These are phyloP conservation scores for Corchorus olitorius DNA, from an alignment of 345 rosid species.

Conservation along the genomic window DNA sequence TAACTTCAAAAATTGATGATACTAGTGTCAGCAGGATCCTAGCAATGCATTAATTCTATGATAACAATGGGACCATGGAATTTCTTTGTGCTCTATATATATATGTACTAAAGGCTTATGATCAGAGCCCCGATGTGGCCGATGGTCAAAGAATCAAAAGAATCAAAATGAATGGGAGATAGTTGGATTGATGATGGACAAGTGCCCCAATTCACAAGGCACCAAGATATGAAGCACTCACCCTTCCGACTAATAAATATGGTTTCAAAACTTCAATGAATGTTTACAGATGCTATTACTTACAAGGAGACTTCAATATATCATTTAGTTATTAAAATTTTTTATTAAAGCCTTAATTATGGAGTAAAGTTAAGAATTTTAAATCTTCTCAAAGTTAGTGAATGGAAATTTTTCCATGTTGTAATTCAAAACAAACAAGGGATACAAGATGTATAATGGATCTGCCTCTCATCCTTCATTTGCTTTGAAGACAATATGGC, in stretches of 20 bases:
- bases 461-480: neutral
- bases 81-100: constrained; percentile 1
- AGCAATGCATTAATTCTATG: neutral
- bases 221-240: constrained; percentile 3
- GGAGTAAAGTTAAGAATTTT: too few relatives aligned
- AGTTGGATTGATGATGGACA: neutral
- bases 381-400: neutral
- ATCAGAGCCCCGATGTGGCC: constrained; percentile 22
- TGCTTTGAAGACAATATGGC: neutral
- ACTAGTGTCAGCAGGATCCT: constrained; percentile 15
- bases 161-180: constrained; percentile 15
- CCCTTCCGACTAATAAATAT: neutral
- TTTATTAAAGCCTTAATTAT: too few relatives aligned
- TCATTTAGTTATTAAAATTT: too few relatives aligned
- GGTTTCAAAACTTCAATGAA: neutral
- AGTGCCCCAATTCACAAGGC: constrained; percentile 4
- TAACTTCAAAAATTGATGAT: constrained; percentile 20
- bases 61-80: constrained; percentile 19
- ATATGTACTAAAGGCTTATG: constrained; percentile 26
- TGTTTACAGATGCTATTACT: too few relatives aligned
- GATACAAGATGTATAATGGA: neutral
- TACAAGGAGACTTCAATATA: neutral
- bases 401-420: neutral
- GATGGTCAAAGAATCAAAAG: constrained; percentile 33
- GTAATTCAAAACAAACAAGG: too few relatives aligned